Percentiles rank a stretch among this genome's conserved stretches.
phyloP scores from a whole-genome alignment of 495 filamentous ascomycete species.

The Annulohypoxylon maeteangense region DNA sequence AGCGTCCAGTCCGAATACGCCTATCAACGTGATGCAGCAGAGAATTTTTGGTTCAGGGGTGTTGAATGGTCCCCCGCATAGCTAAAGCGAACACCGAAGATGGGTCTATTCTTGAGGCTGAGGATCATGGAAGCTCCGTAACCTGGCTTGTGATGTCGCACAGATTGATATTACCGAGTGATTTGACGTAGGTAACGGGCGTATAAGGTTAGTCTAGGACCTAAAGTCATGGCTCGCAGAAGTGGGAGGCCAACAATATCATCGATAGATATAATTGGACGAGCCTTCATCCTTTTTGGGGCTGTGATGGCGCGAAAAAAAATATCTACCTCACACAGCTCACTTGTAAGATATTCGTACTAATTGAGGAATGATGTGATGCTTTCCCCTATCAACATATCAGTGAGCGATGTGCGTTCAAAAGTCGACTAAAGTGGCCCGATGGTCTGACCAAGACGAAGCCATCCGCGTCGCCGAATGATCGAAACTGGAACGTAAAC shows the following conservation, averaged over 20 bases:
- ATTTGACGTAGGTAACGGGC: background rate
- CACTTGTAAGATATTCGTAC: slow-evolving; percentile 4
- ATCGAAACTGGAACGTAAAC: slow-evolving; percentile 21
- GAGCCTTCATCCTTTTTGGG: slow-evolving; percentile 20
- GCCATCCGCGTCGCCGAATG: slow-evolving; percentile 23
- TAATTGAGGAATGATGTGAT: slow-evolving; percentile 10
- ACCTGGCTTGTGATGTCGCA: slow-evolving; percentile 11
- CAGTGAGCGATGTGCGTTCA: slow-evolving; percentile 5
- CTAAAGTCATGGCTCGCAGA: slow-evolving; percentile 27
- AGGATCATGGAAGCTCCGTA: slow-evolving; percentile 27
- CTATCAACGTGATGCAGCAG: background rate
- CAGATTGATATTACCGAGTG: slow-evolving; percentile 10
- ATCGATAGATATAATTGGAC: slow-evolving; percentile 10
- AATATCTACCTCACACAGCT: no score
- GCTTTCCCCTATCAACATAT: slow-evolving; percentile 10
- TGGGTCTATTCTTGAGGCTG: slow-evolving; percentile 28
- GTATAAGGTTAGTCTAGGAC: slow-evolving; percentile 27
- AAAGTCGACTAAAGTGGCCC: background rate
- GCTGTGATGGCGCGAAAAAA: slow-evolving; percentile 2
- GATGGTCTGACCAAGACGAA: slow-evolving; percentile 19
- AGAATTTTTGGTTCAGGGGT: slow-evolving; percentile 7
- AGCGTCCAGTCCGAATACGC: background rate
- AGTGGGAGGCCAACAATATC: slow-evolving; percentile 15
- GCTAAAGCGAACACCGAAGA: slow-evolving; percentile 13
- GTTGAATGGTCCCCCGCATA: slow-evolving; percentile 13